Base-by-base conservation (phyloP, 352 stramenopile species). In the Phytophthora parvispora region DNA sequence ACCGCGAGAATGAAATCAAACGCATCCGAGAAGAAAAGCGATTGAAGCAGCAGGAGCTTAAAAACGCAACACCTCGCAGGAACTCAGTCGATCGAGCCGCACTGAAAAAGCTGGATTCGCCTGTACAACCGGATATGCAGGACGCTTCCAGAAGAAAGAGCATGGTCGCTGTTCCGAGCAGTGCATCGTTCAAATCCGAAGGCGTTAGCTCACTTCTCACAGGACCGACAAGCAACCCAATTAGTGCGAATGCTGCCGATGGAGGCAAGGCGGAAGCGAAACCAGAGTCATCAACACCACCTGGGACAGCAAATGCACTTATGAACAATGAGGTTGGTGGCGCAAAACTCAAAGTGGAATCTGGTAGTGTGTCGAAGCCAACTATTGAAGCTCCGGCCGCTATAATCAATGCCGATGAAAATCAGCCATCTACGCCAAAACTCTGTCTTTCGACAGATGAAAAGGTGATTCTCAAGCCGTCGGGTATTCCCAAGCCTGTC, bases 1-100 rank as follows among this genome's bases (percentile, higher is more conserved):
- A 93, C 32, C 86, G 86, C 3, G 86, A 93, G 61, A 94, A 94
- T 32, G 86, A 94, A 48, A 32, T 91, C 42, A 89, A 89, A 63
- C 73, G 86, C 1, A 73, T 94, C 36, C 82, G 84, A 6, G 84
- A 92, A 27, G 86, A 94, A 64, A 81, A 86, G 1, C 75, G 75
- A 24, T 59, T 76, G 7, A 89, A 86, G 42, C 77, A 89, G 18
- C 83, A 84, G 62, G 80, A 90, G 55, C 80, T 80, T 15, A 81
- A 82, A 52, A 81, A 45, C 10, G 61, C 77, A n/a, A 66, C 77
- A 28, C 78, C 78, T 2, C 70, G 80, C 6, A 83, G 75, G 32
- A 70, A 71, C 24, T 73, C 77, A n/a, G 71, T 72, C 12, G 63
- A 71, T 59, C 54, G 68, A 13, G 31, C 57, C 24, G 16, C 42